phyloP scores from a whole-genome alignment of 2,329 filamentous ascomycete species.

The Cladosporium sp. region DNA sequence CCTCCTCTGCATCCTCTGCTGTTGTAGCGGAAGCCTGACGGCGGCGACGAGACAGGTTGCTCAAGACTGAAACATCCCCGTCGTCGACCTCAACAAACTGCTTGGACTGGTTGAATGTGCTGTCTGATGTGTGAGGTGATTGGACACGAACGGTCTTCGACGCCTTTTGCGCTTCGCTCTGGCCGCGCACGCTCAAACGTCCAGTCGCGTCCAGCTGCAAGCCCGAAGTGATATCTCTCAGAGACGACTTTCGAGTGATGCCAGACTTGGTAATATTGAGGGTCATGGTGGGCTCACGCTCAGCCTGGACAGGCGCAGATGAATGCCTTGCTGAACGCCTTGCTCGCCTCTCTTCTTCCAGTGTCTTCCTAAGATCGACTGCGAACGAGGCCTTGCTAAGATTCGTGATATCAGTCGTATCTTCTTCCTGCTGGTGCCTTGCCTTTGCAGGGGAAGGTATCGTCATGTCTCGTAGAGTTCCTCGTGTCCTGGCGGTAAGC shows the following conservation, averaged over 20 bases:
- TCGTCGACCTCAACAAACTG: conserved; percentile 29
- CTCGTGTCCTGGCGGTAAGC: conserved; percentile 16
- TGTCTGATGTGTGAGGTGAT: conserved; percentile 32
- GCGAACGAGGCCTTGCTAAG: conserved; percentile 45
- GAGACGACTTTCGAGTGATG: conserved; percentile 51
- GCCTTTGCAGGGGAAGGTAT: conserved; percentile 4
- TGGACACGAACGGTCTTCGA: conserved; percentile 33
- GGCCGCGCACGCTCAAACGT: conserved; percentile 21
- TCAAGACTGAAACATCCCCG: conserved; percentile 44
- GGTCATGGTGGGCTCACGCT: conserved; percentile 38
- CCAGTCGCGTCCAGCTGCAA: conserved; percentile 24
- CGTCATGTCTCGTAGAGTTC: conserved; percentile 9
- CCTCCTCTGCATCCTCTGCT: conserved; percentile 16
- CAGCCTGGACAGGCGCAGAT: conserved; percentile 15
- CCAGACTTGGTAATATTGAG: conserved; percentile 35
- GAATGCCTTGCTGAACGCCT: conserved; percentile 26
- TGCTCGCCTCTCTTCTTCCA: conserved; percentile 52
- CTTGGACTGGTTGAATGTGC: conserved; percentile 26
- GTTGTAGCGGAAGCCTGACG: conserved; percentile 31
- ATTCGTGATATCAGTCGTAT: conserved; percentile 44
- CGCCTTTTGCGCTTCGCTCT: conserved; percentile 24
- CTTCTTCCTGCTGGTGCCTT: conserved; percentile 22
- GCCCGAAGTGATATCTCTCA: conserved; percentile 46
- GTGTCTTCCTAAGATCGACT: conserved; percentile 47
- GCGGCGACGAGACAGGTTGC: conserved; percentile 48